Conservation (phyloP, 2,329 filamentous ascomycete genomes). For the Penicillium fuscoglaucum region DNA sequence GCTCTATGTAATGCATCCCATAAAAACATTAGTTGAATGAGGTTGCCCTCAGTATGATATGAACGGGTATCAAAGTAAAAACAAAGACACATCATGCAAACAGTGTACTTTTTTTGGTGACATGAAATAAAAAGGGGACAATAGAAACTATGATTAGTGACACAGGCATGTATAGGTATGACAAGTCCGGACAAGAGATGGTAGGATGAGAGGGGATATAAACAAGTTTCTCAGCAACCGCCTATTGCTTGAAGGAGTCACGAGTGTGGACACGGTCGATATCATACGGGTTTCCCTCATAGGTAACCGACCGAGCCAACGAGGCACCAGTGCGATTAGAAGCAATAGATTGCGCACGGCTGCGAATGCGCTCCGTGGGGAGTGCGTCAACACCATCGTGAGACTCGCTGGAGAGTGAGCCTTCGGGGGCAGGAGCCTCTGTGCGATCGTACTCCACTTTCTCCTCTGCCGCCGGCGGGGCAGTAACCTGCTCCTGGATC, state of each 20-base stretch:
- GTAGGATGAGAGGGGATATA: background rate
- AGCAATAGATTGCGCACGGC: conserved; percentile 28
- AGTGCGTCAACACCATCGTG: conserved; percentile 25
- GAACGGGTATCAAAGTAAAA: conserved; percentile 10
- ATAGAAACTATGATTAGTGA: conserved; percentile 11
- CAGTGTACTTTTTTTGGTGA: background rate
- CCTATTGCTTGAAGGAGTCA: conserved; percentile 35
- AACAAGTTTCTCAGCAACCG: conserved; percentile 1
- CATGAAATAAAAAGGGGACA: background rate
- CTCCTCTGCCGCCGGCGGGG: conserved; percentile 19
- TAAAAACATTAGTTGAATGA: conserved; percentile 7
- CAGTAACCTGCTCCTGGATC: conserved; percentile 31
- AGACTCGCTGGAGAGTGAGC: conserved; percentile 28
- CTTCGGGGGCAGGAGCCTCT: conserved; percentile 32
- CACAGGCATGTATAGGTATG: conserved; percentile 5
- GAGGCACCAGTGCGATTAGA: conserved; percentile 29
- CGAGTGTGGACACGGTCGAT: conserved; percentile 47
- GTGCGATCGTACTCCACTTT: conserved; percentile 35
- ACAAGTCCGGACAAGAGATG: background rate
- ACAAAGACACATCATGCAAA: background rate
- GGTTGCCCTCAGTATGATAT: background rate
- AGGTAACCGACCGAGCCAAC: conserved; percentile 29
- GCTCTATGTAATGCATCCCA: conserved; percentile 2
- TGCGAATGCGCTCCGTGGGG: conserved; percentile 28
- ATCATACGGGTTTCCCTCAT: conserved; percentile 48